Evolutionary conservation across 2,329 filamentous ascomycete species (phyloP).

Genomic region (Didymella pinodella): DNA sequence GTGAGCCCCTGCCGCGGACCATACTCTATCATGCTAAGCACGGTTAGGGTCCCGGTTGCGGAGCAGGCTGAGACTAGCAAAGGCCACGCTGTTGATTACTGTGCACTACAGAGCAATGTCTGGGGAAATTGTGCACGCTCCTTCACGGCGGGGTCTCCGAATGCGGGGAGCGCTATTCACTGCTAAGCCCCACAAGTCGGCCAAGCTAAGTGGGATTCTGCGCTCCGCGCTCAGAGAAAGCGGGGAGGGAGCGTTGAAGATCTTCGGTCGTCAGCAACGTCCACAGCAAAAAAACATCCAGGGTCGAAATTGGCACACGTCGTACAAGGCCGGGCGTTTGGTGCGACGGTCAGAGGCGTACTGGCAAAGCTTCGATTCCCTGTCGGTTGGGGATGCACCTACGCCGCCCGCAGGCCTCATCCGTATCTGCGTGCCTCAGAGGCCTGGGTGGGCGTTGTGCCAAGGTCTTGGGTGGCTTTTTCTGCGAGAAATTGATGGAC

Average conservation of each 20-base stretch:
- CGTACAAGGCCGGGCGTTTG: slow-evolving; percentile 9
- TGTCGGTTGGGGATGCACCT: slow-evolving; percentile 26
- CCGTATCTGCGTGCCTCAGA: slow-evolving; percentile 25
- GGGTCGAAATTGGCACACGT: slow-evolving; percentile 13
- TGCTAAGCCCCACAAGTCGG: slow-evolving; percentile 11
- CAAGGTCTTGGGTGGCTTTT: slow-evolving; percentile 51
- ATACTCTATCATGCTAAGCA: slow-evolving; percentile 2
- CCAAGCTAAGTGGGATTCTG: slow-evolving; percentile 18
- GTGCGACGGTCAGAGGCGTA: slow-evolving; percentile 18
- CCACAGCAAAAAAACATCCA: neutral
- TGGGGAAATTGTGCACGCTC: slow-evolving; percentile 20
- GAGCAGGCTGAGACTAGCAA: slow-evolving; percentile 3
- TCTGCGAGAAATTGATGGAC: slow-evolving; percentile 36
- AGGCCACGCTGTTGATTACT: slow-evolving; percentile 15
- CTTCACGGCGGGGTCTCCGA: slow-evolving; percentile 11
- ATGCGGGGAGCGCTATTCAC: slow-evolving; percentile 14
- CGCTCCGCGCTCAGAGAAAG: slow-evolving; percentile 16
- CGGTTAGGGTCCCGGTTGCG: slow-evolving; percentile 9
- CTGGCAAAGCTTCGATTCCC: slow-evolving; percentile 40
- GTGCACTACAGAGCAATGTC: slow-evolving; percentile 4
- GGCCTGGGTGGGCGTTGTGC: slow-evolving; percentile 30
- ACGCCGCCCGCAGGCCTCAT: slow-evolving; percentile 31
- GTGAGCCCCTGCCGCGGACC: slow-evolving; percentile 15
- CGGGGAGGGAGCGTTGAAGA: slow-evolving; percentile 18
- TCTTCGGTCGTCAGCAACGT: slow-evolving; percentile 13